phyloP scores from a whole-genome alignment of 2,329 filamentous ascomycete genomes.

The Trichoderma asperellum region DNA sequence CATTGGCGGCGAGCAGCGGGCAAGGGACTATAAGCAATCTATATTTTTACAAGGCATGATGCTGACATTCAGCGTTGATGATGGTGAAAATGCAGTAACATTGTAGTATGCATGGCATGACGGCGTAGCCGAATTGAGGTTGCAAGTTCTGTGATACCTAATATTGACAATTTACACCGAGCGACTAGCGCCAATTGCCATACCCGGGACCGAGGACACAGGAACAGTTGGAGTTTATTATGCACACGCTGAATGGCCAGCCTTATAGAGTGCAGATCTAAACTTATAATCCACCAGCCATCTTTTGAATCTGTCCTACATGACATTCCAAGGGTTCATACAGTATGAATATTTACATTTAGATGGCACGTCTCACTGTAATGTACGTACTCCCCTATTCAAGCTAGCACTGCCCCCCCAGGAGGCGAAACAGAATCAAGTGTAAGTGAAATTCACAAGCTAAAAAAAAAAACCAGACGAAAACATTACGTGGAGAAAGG shows the following conservation, averaged over 20 bases:
- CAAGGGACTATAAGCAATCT: background rate
- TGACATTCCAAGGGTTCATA: too few relatives aligned
- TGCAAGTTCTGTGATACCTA: background rate
- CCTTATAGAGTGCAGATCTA: background rate
- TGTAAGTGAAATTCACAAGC: background rate
- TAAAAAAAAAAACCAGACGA: background rate
- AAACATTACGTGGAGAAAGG: background rate
- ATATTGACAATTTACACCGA: background rate
- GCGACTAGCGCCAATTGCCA: background rate
- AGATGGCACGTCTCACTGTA: too few relatives aligned
- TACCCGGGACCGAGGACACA: background rate
- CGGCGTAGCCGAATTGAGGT: too few relatives aligned
- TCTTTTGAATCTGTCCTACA: background rate
- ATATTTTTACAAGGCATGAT: background rate
- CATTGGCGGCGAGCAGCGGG: background rate
- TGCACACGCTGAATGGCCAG: background rate
- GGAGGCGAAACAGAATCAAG: background rate
- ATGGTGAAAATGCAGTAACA: background rate
- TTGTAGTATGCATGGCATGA: background rate
- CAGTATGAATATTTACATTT: background rate
- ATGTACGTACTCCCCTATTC: background rate
- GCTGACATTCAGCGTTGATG: background rate
- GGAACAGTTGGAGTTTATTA: background rate
- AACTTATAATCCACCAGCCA: too few relatives aligned
- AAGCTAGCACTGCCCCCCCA: background rate